phyloP scores from a whole-genome alignment of 441 rosid genomes.

The Biscutella laevigata region DNA sequence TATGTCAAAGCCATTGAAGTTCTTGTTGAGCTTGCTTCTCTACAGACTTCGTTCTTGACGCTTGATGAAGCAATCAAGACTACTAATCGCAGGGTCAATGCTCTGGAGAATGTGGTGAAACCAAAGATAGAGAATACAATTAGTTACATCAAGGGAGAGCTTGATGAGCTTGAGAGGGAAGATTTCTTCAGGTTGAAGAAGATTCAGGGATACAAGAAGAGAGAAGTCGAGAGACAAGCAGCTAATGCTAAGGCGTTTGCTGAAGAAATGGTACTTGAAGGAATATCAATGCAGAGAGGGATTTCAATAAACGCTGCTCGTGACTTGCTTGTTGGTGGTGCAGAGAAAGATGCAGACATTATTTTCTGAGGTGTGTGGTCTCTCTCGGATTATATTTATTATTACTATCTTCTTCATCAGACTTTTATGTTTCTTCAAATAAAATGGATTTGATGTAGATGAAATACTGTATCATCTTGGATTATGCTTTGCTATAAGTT shows the following conservation, averaged over 20 bases:
- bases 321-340: slow-evolving; percentile 44
- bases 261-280: slow-evolving; percentile 56
- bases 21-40: slow-evolving; percentile 88
- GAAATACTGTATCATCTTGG: slow-evolving; percentile 27
- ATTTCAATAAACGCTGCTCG: slow-evolving; percentile 51
- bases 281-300: slow-evolving; percentile 42
- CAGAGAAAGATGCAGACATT: slow-evolving; percentile 66
- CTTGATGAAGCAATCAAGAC: slow-evolving; percentile 92
- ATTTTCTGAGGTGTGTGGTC: slow-evolving; percentile 47
- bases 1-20: slow-evolving; percentile 77
- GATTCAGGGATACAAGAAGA: slow-evolving; percentile 80
- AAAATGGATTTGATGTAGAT: slow-evolving; percentile 24
- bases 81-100: slow-evolving; percentile 87
- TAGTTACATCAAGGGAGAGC: slow-evolving; percentile 68
- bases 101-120: slow-evolving; percentile 81
- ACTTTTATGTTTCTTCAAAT: slow-evolving; percentile 12
- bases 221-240: slow-evolving; percentile 60
- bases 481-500: slow-evolving; percentile 15
- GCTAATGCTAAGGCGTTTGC: slow-evolving; percentile 48
- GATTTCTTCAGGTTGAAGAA: slow-evolving; percentile 87
- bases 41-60: slow-evolving; percentile 78
- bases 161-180: slow-evolving; percentile 91
- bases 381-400: slow-evolving; percentile 9
- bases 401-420: slow-evolving; percentile 1
- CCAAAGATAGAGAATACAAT: slow-evolving; percentile 81